Evolutionary conservation across 768 basidiomycete genomes (phyloP), one percentile per base, ranked within the genome.

Genomic region (Lactarius hatsudake): DNA sequence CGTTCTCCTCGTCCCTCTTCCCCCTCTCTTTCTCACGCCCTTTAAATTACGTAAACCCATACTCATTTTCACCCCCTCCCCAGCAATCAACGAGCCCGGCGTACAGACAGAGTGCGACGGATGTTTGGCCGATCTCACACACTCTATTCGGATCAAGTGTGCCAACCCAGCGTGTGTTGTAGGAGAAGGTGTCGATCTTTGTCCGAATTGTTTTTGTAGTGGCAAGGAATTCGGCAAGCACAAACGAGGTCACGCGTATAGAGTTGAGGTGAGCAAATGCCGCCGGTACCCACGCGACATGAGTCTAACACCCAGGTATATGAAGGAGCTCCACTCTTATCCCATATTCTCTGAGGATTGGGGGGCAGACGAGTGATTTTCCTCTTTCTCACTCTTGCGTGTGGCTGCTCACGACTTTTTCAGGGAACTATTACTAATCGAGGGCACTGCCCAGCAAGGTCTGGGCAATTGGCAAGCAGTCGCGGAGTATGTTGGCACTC

Each of bases 391-490:
- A n/a, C 60, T 56, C 10, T 30, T 40, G 59, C 2, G 20, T 40
- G 56, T 64, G 51, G 45, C 23, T 61, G 55, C 70, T 67, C 30
- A 71, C 32, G n/a, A 36, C 1, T 51, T 34, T 34, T 6, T 28
- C 71, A 96, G 94, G 78, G 96, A 99, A 75, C 82, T 98, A 2
- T 80, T 96, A 8, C 80, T 99, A 20, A 80, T 98, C 55, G 94
- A 96, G 63, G 97, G 95, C 36, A 87, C 95, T 38, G 84, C 91
- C 8, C 83, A 85, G 30, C 91, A 93, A 73, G 96, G 96, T 1
- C 77, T 98, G 40, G 96, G 96, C 4, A 98, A 98, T 75, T 99
- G 96, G 96, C 89, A 90, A 74, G 95, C 95, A 73, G 93, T 96
- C 53, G 91, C 95, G 1, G 94, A 94, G 72, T 93, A 97, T 76